These are phyloP conservation scores for Thalassiosira hispida DNA, from an alignment of 352 stramenopile genomes.

Conservation along the genomic window DNA sequence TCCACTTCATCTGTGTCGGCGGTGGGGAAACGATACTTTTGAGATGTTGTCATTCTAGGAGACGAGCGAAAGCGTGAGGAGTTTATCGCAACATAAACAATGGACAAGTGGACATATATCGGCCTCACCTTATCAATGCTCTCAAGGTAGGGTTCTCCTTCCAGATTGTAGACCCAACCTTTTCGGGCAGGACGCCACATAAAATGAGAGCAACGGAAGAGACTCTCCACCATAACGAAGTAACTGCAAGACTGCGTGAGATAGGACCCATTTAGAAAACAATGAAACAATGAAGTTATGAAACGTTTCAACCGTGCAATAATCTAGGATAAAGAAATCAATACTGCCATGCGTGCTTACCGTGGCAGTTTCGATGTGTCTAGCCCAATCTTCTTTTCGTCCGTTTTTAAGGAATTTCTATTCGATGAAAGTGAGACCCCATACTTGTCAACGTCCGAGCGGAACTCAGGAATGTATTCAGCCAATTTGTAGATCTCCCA, in stretches of 20 bases:
- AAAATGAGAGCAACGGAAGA: slow-evolving; percentile 67
- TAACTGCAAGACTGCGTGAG: slow-evolving; percentile 12
- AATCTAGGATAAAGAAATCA: no score
- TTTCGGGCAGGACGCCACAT: slow-evolving; percentile 50
- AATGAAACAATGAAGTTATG: no score
- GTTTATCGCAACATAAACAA: not conserved
- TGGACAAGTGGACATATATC: not conserved
- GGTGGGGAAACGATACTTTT: slow-evolving; percentile 81
- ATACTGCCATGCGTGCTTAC: slow-evolving; percentile 4
- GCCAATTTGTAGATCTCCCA: slow-evolving; percentile 70
- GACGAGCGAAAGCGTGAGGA: not conserved
- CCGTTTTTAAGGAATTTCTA: not conserved
- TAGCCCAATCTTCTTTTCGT: not conserved
- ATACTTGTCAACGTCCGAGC: no score
- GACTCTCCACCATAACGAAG: slow-evolving; percentile 70
- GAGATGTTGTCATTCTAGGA: slow-evolving; percentile 69
- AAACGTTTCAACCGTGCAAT: no score
- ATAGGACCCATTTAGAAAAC: not conserved
- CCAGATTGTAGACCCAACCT: slow-evolving; percentile 61
- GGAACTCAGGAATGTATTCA: slow-evolving; percentile 52
- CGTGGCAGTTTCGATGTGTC: slow-evolving; percentile 22
- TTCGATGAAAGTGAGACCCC: not conserved
- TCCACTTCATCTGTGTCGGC: slow-evolving; percentile 69
- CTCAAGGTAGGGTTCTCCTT: slow-evolving; percentile 69
- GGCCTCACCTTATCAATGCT: slow-evolving; percentile 63